These are phyloP conservation scores for Lunularia cruciata DNA, from an alignment of 225 moss, liverwort and hornwort species.

Conservation along the genomic window DNA sequence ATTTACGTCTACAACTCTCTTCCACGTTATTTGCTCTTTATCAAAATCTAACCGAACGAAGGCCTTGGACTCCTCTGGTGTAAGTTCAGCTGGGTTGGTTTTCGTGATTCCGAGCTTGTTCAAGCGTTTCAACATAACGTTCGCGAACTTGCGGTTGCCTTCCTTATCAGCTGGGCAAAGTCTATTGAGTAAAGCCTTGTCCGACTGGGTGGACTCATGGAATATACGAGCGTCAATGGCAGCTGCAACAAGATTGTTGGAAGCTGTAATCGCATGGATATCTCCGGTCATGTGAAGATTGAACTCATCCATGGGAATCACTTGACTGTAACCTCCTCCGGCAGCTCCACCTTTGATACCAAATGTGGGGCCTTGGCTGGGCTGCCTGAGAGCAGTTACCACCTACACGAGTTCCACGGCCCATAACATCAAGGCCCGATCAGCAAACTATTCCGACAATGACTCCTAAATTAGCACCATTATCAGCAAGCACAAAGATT, in stretches of 20 bases:
- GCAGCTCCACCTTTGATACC: constrained; percentile 99
- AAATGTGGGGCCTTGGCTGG: constrained; percentile 96
- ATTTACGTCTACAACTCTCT: constrained; percentile 88
- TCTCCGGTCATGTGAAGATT: constrained; percentile 99
- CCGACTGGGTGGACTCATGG: constrained; percentile 88
- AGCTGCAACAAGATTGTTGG: constrained; percentile 91
- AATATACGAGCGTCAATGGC: constrained; percentile 94
- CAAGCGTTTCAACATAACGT: constrained; percentile 82
- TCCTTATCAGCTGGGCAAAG: constrained; percentile 90
- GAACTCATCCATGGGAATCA: constrained; percentile 99
- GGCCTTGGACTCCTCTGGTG: constrained; percentile 59
- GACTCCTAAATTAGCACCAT: too few relatives aligned
- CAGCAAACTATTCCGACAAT: too few relatives aligned
- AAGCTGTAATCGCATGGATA: constrained; percentile 95
- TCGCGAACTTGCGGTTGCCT: constrained; percentile 67
- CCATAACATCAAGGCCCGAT: too few relatives aligned
- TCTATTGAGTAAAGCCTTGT: constrained; percentile 79
- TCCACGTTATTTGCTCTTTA: constrained; percentile 82
- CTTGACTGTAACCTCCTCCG: constrained; percentile 97
- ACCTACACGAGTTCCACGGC: constrained; percentile 52
- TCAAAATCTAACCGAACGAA: constrained; percentile 86
- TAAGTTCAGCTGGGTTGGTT: constrained; percentile 66
- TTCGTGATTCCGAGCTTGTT: constrained; percentile 84
- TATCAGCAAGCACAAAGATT: too few relatives aligned
- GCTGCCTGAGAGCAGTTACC: constrained; percentile 90